Conservation (phyloP, 1,284 basidiomycete species). For the Omphalotus olearius region DNA sequence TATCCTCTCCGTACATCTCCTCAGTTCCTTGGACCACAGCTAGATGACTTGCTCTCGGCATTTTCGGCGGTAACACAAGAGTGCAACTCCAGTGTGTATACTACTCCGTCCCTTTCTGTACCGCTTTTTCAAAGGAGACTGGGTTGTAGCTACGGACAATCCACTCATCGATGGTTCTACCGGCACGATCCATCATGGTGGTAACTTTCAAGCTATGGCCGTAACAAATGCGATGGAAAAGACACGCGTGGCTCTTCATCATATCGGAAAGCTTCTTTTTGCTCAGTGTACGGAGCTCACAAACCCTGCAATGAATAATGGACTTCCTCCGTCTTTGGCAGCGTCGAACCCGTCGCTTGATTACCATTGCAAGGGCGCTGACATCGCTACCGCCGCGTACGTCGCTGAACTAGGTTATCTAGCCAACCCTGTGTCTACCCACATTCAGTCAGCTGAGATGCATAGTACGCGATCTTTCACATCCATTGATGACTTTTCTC, state of each 20-base stretch:
- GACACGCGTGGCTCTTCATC: slow-evolving; percentile 75
- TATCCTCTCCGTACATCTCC: slow-evolving; percentile 78
- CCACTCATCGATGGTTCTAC: slow-evolving; percentile 68
- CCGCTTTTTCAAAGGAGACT: neutral
- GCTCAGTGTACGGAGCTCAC: slow-evolving; percentile 81
- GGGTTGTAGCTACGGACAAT: slow-evolving; percentile 63
- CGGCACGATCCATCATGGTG: slow-evolving; percentile 73
- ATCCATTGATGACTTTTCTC: slow-evolving; percentile 24
- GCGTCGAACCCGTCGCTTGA: slow-evolving; percentile 79
- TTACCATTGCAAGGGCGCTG: slow-evolving; percentile 82
- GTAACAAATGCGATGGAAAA: slow-evolving; percentile 89
- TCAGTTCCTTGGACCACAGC: slow-evolving; percentile 83
- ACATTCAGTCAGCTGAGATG: slow-evolving; percentile 84
- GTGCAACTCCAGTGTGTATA: slow-evolving; percentile 77
- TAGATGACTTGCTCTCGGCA: slow-evolving; percentile 75
- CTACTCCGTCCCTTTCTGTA: slow-evolving; percentile 13
- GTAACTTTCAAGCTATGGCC: slow-evolving; percentile 86
- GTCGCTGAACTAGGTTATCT: slow-evolving; percentile 78
- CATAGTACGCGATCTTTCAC: slow-evolving; percentile 60
- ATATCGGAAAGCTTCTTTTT: slow-evolving; percentile 82
- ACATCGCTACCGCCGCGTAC: slow-evolving; percentile 82
- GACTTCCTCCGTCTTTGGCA: slow-evolving; percentile 75
- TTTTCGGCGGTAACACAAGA: slow-evolving; percentile 66
- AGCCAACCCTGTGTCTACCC: slow-evolving; percentile 82
- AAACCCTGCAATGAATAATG: slow-evolving; percentile 80